These are phyloP conservation scores for Cichorium intybus DNA, from an alignment of 140 eudicot genomes.

Conservation along the genomic window DNA sequence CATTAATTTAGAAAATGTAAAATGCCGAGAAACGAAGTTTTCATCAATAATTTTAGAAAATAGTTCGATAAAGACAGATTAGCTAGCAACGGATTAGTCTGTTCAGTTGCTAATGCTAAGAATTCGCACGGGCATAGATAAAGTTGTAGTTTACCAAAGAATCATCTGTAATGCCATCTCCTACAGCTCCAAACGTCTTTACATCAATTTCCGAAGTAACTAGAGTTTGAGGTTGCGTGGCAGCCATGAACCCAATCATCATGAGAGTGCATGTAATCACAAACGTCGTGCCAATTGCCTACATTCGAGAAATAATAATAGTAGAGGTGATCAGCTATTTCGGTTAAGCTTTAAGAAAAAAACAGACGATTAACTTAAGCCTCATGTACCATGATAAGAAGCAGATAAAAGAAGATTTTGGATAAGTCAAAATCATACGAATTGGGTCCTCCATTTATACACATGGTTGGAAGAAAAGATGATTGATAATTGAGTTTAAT, in stretches of 20 bases:
- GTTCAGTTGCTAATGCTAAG: too few relatives aligned
- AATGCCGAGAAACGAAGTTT: too few relatives aligned
- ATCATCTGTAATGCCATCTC: conserved; percentile 23
- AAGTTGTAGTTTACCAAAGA: conserved; percentile 9
- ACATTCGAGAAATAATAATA: neutral
- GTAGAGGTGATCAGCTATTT: neutral
- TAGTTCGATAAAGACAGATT: too few relatives aligned
- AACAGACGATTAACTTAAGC: neutral
- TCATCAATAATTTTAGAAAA: too few relatives aligned
- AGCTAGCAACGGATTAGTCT: too few relatives aligned
- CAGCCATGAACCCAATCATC: neutral
- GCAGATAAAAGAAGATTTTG: neutral
- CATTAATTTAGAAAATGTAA: too few relatives aligned
- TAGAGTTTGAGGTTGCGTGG: neutral
- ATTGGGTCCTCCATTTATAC: too few relatives aligned
- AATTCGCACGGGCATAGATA: neutral
- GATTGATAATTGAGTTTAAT: too few relatives aligned
- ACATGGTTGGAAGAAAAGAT: too few relatives aligned
- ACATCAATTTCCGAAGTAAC: conserved; percentile 19
- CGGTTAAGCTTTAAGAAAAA: neutral
- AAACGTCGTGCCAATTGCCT: neutral
- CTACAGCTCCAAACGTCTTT: conserved; percentile 20
- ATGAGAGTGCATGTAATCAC: neutral
- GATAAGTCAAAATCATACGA: too few relatives aligned
- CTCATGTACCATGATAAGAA: conserved; percentile 12